A percentile compares a stretch with the other conserved stretches of the same genome.
Evolutionary conservation across 768 basidiomycete species (phyloP).

Genomic region (Naganishia vaughanmartiniae): DNA sequence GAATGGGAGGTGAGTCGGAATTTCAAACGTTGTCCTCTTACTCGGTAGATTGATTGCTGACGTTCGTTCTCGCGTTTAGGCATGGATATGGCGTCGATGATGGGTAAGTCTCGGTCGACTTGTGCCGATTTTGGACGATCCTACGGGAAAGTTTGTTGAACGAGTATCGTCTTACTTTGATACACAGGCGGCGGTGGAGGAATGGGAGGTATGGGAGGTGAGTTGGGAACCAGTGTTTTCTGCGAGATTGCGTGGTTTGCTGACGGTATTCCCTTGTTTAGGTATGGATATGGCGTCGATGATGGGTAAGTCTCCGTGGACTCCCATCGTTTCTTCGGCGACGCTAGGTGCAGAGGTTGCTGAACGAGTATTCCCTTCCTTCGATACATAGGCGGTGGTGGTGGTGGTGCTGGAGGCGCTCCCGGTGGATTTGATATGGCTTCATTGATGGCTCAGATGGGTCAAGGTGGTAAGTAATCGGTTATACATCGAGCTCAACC

Average conservation of each 20-base stretch:
- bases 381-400: slow-evolving; percentile 35
- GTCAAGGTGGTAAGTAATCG: slow-evolving; percentile 25
- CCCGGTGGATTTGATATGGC: slow-evolving; percentile 38
- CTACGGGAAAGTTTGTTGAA: background rate
- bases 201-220: slow-evolving; percentile 25
- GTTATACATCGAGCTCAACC: background rate
- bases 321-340: background rate
- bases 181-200: slow-evolving; percentile 35
- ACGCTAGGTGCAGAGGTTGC: background rate
- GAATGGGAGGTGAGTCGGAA: slow-evolving; percentile 30
- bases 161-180: background rate
- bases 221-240: slow-evolving; percentile 15
- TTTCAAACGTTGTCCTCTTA: no score
- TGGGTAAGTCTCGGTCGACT: background rate
- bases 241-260: no score
- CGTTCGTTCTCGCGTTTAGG: no score
- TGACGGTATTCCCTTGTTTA: no score
- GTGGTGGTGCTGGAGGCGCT: slow-evolving; percentile 40
- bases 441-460: slow-evolving; percentile 36
- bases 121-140: background rate
- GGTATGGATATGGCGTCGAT: slow-evolving; percentile 26
- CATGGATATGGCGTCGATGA: slow-evolving; percentile 23
- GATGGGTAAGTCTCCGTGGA: background rate
- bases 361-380: background rate
- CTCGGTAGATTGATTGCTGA: no score